A percentile compares a stretch with the other conserved stretches of the same genome.
Conservation (phyloP, 257 asterid genomes). For the Anisodus tanguticus region DNA sequence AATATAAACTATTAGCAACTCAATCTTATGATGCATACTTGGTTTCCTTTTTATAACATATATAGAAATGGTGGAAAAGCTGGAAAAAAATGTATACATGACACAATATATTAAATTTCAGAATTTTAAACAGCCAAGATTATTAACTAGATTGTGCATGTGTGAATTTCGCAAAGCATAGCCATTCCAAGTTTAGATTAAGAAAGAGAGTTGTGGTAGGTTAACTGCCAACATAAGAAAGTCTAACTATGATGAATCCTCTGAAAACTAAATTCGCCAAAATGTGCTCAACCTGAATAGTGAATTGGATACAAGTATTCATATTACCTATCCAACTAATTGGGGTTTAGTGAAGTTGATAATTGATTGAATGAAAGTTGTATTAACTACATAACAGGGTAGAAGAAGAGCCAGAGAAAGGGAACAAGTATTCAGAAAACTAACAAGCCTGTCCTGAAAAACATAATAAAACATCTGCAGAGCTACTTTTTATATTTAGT, state of each 20-base stretch:
- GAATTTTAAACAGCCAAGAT: neutral
- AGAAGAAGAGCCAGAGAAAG: neutral
- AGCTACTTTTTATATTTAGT: neutral
- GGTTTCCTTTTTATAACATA: neutral
- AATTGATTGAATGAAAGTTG: neutral
- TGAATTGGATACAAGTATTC: neutral
- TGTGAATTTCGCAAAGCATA: neutral
- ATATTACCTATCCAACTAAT: neutral
- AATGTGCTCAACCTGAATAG: neutral
- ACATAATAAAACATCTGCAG: neutral
- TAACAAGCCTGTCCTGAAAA: neutral
- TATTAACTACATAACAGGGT: constrained; percentile 6
- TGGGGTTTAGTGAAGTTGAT: neutral
- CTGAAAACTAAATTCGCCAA: neutral
- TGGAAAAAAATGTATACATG: neutral
- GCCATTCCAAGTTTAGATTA: neutral
- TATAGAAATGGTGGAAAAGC: neutral
- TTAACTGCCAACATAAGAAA: neutral
- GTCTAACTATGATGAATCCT: neutral
- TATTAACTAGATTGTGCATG: neutral
- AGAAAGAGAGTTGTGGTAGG: neutral
- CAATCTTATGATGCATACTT: neutral
- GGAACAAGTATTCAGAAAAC: neutral
- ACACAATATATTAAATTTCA: neutral
- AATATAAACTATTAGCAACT: neutral